Evolutionary conservation across 176 grass and related monocot genomes (phyloP).

Genomic region (Carex myosuroides): DNA sequence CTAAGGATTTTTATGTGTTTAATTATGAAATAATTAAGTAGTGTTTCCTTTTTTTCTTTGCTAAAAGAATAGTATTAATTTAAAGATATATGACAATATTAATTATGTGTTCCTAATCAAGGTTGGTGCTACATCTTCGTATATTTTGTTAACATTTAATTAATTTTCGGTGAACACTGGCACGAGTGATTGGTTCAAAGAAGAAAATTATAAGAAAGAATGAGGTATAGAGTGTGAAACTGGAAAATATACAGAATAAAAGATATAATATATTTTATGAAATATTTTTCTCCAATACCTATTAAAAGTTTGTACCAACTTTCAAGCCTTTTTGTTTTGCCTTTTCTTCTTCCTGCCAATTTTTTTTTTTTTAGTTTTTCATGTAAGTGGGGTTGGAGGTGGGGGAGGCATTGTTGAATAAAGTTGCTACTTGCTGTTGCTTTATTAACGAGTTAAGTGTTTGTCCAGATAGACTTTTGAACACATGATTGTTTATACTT

Average conservation of each 20-base stretch:
- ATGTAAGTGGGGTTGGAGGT: slow-evolving; percentile 4
- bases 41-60: not conserved
- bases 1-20: not conserved
- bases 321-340: not conserved
- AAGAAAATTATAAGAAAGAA: not conserved
- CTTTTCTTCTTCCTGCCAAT: slow-evolving; percentile 1
- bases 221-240: not conserved
- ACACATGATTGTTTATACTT: not conserved
- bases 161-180: not conserved
- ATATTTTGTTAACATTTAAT: not conserved
- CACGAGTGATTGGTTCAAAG: not conserved
- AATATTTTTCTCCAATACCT: no score
- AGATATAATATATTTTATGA: not conserved
- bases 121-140: not conserved
- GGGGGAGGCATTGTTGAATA: not conserved
- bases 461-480: not conserved
- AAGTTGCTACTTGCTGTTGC: not conserved
- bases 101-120: not conserved
- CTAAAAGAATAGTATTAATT: not conserved
- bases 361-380: not conserved
- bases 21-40: not conserved
- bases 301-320: slow-evolving; percentile 4
- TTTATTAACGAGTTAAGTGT: not conserved
- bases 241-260: not conserved
- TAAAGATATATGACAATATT: no score